Base-by-base conservation (phyloP, 2,329 filamentous ascomycete species). In the Ilyonectria mors-panacis region DNA sequence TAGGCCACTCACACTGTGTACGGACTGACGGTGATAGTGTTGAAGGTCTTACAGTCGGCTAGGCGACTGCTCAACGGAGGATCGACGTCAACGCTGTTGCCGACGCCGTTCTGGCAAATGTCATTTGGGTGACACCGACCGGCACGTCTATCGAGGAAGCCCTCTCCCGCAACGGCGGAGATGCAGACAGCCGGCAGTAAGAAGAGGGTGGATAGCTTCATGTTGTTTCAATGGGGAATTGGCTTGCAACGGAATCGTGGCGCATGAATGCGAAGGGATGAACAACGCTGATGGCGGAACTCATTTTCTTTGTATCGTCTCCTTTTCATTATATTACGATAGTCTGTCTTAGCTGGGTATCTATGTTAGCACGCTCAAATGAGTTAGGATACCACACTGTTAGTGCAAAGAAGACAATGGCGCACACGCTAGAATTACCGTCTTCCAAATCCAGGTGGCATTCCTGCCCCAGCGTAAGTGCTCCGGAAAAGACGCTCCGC, bases 11-110 rank as follows among this genome's bases (percentile, higher is more conserved):
- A 68, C 64, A 65, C 44, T 0, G 60, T 44, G 8, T 59, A 56
- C 8, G 60, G 68, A 60, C 60, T 70, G 28, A 70, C 60, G 7
- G 60, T 68, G 4, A 68, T 48, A 0, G 30, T 59, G 23, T 68
- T 33, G 7, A 67, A 10, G 2, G 26, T 30, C 21, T 55, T 48
- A 6, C 67, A 70, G 54, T 70, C 64, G 12, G 53, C 21, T 0
- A 70, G 23, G n/a, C 67, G 57, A 8, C 53, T 65, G n/a, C n/a
- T 35, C 1, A 48, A n/a, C 1, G 57, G 53, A 39, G 64, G 57
- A 1, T 53, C 8, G 7, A n/a, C 26, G 17, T 42, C 67, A 4
- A 42, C 19, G 3, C 2, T 17, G 7, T 37, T 33, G 13, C 21
- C 48, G 3, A 70, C 26, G 3, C 67, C 64, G 30, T 12, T 28